Evolutionary conservation across 2,329 filamentous ascomycete genomes (phyloP).

Genomic region (Exophiala sp.): DNA sequence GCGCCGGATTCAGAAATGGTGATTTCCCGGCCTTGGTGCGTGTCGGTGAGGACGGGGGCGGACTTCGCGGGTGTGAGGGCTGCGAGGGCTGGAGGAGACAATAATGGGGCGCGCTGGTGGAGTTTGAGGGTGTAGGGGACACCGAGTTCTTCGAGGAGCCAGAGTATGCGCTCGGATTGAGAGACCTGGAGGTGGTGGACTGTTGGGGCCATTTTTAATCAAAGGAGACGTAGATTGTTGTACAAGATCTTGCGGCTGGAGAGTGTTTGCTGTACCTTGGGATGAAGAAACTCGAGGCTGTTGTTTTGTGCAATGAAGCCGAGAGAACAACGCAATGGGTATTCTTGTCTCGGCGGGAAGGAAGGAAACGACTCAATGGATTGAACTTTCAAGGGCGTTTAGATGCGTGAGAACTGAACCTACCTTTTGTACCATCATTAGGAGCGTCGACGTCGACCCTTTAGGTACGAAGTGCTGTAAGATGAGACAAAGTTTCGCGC

Average conservation of each 20-base stretch:
- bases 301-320: too few relatives aligned
- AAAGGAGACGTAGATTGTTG: too few relatives aligned
- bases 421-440: too few relatives aligned
- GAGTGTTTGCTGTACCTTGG: too few relatives aligned
- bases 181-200: conserved; percentile 56
- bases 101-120: conserved; percentile 47
- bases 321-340: too few relatives aligned
- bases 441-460: too few relatives aligned
- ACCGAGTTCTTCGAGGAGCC: conserved; percentile 62
- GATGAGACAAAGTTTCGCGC: too few relatives aligned
- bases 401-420: too few relatives aligned
- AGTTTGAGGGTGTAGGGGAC: conserved; percentile 52
- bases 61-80: conserved; percentile 50
- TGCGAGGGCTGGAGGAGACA: conserved; percentile 39
- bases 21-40: conserved; percentile 22
- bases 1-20: conserved; percentile 60
- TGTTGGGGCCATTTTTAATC: conserved; percentile 30
- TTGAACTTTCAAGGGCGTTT: not conserved
- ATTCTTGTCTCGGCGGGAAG: not conserved
- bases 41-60: conserved; percentile 59
- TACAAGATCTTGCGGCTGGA: too few relatives aligned
- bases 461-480: too few relatives aligned
- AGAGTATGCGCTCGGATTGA: conserved; percentile 63
- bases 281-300: too few relatives aligned
- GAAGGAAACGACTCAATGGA: not conserved